Conservation (phyloP, 179 eudicot genomes). For the Carnegiea gigantea region DNA sequence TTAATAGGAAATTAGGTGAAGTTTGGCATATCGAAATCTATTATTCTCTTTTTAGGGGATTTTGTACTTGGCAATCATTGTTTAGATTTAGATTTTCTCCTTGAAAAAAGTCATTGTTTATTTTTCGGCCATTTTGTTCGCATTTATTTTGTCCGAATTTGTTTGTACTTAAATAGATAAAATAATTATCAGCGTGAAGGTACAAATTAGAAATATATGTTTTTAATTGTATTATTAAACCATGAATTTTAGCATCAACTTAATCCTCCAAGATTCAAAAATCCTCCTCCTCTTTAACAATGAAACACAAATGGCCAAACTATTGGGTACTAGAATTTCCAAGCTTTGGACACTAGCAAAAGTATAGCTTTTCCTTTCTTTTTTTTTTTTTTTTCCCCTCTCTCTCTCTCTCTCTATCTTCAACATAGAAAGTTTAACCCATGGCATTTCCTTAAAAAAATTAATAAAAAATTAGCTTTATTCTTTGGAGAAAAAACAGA, state of each 20-base stretch:
- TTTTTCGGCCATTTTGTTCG: neutral
- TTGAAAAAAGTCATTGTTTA: neutral
- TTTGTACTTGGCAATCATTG: neutral
- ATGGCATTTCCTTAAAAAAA: slow-evolving; percentile 1
- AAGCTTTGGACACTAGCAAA: slow-evolving; percentile 9
- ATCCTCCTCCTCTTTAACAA: too few species aligned
- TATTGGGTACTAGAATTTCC: neutral
- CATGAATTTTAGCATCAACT: too few species aligned
- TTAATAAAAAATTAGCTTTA: neutral
- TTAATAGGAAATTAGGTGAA: neutral
- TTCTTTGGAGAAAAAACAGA: neutral
- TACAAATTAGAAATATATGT: too few species aligned
- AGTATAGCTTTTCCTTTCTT: slow-evolving; percentile 14
- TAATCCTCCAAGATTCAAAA: too few species aligned
- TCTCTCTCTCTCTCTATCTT: neutral
- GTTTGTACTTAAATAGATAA: neutral
- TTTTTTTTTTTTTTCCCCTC: neutral
- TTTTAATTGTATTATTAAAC: too few species aligned
- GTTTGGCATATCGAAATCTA: slow-evolving; percentile 3
- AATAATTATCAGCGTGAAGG: neutral
- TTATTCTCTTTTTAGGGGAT: neutral
- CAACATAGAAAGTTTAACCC: neutral
- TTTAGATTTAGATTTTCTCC: neutral
- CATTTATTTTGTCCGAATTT: neutral
- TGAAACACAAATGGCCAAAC: neutral